Conservation (phyloP, 345 rosid genomes). For the Raphanus raphanistrum region DNA sequence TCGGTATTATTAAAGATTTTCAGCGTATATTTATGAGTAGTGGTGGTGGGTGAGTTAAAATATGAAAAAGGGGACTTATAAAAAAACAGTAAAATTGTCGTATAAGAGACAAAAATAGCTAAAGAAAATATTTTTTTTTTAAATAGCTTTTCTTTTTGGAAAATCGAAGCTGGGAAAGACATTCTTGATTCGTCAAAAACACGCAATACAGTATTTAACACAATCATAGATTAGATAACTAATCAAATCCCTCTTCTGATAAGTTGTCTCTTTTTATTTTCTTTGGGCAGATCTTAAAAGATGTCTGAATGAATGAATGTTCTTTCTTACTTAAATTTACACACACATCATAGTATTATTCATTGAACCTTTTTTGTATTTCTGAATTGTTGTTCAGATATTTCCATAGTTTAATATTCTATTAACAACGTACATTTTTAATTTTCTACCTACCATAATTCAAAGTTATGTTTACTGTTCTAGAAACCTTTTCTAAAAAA, state of each 20-base stretch:
- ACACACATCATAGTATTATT: not conserved
- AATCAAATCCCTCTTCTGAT: not conserved
- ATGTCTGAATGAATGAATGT: not conserved
- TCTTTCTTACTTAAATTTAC: not conserved
- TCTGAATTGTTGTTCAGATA: not conserved
- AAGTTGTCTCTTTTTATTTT: not conserved
- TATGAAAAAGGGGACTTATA: not conserved
- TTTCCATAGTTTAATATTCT: not conserved
- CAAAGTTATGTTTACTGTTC: not conserved
- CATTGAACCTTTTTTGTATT: not conserved
- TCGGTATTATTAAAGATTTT: not conserved
- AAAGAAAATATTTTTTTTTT: not conserved
- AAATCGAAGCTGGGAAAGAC: constrained; percentile 35
- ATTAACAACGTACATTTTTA: not conserved
- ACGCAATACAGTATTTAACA: not conserved
- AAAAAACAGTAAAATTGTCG: not conserved
- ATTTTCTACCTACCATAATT: not conserved
- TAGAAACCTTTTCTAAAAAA: not conserved
- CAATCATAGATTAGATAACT: not conserved
- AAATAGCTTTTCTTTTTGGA: not conserved
- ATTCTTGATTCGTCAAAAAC: constrained; percentile 41
- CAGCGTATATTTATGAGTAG: not conserved
- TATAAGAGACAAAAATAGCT: not conserved
- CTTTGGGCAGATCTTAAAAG: not conserved
- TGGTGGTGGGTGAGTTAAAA: not conserved